Evolutionary conservation across 306 rosid genomes (phyloP).

Genomic region (Rosa lucieae): DNA sequence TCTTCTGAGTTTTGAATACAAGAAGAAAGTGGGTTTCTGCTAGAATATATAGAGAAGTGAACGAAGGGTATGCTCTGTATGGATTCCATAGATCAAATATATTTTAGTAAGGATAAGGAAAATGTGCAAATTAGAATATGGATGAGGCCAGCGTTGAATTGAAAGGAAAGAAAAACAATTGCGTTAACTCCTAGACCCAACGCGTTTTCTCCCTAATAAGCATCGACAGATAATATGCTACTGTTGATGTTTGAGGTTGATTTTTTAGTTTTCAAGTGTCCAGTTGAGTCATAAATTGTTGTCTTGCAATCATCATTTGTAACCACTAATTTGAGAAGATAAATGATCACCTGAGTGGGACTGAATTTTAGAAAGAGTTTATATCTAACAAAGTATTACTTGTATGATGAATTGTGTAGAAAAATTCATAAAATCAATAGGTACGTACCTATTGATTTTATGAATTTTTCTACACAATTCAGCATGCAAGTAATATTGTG

Average conservation of each 20-base stretch:
- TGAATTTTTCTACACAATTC: background rate
- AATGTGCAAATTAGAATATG: background rate
- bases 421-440: too few species aligned
- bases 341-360: too few species aligned
- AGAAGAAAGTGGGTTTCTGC: background rate
- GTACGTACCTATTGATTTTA: too few species aligned
- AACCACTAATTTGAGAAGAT: too few species aligned
- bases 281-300: background rate
- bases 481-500: background rate
- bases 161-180: background rate
- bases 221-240: background rate
- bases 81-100: background rate
- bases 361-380: too few species aligned
- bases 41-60: background rate
- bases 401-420: too few species aligned
- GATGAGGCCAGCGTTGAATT: constrained; percentile 1
- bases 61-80: background rate
- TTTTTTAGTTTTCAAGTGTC: background rate
- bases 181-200: constrained; percentile 7
- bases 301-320: background rate
- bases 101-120: background rate
- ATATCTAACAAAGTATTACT: too few species aligned
- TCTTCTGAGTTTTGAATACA: constrained; percentile 1
- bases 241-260: background rate
- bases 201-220: background rate